Percentiles rank a stretch among this genome's conserved stretches.
phyloP scores from a whole-genome alignment of 768 basidiomycete genomes.

The Serendipita sp. region DNA sequence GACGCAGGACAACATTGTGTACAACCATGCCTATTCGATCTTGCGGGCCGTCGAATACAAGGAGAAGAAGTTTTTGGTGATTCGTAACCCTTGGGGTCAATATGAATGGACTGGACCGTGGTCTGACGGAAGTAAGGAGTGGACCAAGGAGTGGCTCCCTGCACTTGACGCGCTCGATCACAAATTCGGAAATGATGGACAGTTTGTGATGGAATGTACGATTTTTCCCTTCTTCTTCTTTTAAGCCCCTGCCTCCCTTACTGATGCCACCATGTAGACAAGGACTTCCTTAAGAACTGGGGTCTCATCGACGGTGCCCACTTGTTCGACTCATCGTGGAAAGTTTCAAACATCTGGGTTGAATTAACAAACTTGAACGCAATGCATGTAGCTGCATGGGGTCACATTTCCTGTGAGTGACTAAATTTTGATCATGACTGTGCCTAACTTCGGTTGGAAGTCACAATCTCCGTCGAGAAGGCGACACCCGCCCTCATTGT shows the following conservation, averaged over 20 bases:
- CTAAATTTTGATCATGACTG: neutral
- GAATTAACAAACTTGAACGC: conserved; percentile 26
- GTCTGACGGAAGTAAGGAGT: conserved; percentile 41
- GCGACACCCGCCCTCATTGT: conserved; percentile 31
- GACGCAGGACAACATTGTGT: neutral
- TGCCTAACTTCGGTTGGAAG: conserved; percentile 16
- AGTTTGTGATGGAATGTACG: conserved; percentile 35
- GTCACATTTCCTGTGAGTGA: conserved; percentile 36
- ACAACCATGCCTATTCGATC: conserved; percentile 30
- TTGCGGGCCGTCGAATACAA: conserved; percentile 28
- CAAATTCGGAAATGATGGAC: conserved; percentile 34
- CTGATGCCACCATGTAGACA: conserved; percentile 5
- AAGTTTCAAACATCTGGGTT: conserved; percentile 34
- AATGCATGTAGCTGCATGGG: conserved; percentile 35
- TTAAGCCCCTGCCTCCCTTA: neutral
- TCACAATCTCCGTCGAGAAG: conserved; percentile 28
- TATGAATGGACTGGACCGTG: conserved; percentile 34
- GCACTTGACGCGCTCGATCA: conserved; percentile 28
- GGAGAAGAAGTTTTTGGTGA: conserved; percentile 31
- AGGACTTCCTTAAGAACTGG: conserved; percentile 20
- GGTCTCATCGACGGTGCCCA: conserved; percentile 28
- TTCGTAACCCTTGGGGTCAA: conserved; percentile 38
- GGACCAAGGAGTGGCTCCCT: conserved; percentile 35
- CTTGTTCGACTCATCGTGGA: conserved; percentile 32
- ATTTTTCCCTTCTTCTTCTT: neutral